Evolutionary conservation across 2,329 filamentous ascomycete genomes (phyloP).

Genomic region (Mariannaea sp.): DNA sequence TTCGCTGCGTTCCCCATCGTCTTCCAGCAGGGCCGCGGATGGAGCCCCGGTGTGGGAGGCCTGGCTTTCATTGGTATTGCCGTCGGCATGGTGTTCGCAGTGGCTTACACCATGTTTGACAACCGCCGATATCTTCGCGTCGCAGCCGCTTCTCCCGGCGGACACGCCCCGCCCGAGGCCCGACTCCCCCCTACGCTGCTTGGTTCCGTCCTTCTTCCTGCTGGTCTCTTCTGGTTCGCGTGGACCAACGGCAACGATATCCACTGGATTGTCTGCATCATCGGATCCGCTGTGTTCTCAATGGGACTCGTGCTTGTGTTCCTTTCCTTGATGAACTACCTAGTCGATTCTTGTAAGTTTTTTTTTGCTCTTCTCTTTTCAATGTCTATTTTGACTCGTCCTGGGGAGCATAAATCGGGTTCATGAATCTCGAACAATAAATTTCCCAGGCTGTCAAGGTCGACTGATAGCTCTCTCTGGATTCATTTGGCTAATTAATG

Average conservation of each 20-base stretch:
- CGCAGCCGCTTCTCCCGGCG: constrained; percentile 52
- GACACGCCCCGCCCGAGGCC: constrained; percentile 66
- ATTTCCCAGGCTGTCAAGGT: too few species aligned
- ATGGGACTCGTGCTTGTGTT: constrained; percentile 67
- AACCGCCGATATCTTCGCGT: constrained; percentile 58
- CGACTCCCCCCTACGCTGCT: constrained; percentile 64
- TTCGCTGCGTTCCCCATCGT: constrained; percentile 65
- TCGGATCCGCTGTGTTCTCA: constrained; percentile 55
- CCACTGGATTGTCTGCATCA: constrained; percentile 60
- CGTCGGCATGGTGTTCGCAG: constrained; percentile 64
- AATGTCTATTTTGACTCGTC: too few species aligned
- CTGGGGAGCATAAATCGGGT: too few species aligned
- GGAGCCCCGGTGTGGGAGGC: constrained; percentile 62
- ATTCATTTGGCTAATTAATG: neutral
- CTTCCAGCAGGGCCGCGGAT: constrained; percentile 62
- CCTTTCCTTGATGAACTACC: constrained; percentile 67
- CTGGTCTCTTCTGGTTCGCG: constrained; percentile 68
- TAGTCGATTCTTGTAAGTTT: constrained; percentile 64
- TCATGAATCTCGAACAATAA: neutral
- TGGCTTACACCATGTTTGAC: constrained; percentile 56
- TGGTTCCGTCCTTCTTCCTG: constrained; percentile 61
- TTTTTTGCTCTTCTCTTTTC: neutral
- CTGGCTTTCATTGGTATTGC: constrained; percentile 68
- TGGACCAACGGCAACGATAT: constrained; percentile 63
- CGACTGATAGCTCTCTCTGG: too few species aligned